Base-by-base conservation (phyloP, 257 asterid species). In the Lycium barbarum region DNA sequence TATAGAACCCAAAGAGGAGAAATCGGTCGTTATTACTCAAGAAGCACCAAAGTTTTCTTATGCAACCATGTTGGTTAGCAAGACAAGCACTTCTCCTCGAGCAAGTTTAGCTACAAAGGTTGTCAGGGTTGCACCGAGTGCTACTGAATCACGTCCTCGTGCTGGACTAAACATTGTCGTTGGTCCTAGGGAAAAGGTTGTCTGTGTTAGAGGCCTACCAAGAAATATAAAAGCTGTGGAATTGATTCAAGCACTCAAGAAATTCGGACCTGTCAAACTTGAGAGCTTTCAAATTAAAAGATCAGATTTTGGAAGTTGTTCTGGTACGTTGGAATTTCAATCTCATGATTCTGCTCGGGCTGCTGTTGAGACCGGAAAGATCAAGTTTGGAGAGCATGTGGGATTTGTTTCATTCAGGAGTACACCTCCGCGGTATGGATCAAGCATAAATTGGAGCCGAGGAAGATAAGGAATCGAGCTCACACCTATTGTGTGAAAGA, bases 331-430 rank as follows among this genome's bases (percentile, higher is more conserved):
- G 73, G 45, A 66, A 33, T 33, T 66, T 12, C 43, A 11, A 33
- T 66, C 73, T 4, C 45, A 35, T 4, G 73, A 66, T 66, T 66
- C 73, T 26, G 73, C 45, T 66, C 73, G 73, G 12, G 73, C 45
- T 11, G 73, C 73, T 12, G 73, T 66, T 26, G 73, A 66, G 9
- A 9, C 45, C 33, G n/a, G 73, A 1, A 33, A 66, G 40, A 66
- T 66, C 73, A 66, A 33, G 6, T 12, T 33, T 13, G 45, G 73
- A 33, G 73, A 66, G 45, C 18, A 66, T 33, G 73, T 11, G 9
- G 45, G 73, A 26, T 33, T 66, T 66, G 73, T 66, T 66, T 66
- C 73, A 33, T 66, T 26, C 45, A 66, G 6, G 73, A 66, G 10
- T 12, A n/a, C n/a, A 0, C 73, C 45, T 6, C 9, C 35, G 43